phyloP scores from a whole-genome alignment of 225 moss, liverwort and hornwort species.

The Polytrichum formosum region DNA sequence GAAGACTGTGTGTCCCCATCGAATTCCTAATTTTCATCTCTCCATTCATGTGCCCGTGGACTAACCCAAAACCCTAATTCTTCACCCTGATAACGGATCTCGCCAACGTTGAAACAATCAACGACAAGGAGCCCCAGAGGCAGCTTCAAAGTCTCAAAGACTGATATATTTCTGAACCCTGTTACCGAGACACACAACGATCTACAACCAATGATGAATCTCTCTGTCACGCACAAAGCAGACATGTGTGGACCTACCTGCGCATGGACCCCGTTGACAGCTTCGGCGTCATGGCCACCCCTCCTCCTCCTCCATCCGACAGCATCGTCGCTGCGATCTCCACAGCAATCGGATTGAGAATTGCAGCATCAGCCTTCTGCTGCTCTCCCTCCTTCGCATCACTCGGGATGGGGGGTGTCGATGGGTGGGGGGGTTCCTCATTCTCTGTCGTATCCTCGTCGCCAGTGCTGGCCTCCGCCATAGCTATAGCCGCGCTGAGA shows the following conservation, averaged over 20 bases:
- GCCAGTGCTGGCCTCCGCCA: conserved; percentile 31
- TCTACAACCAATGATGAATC: too few relatives aligned
- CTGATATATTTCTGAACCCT: too few relatives aligned
- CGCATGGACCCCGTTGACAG: conserved; percentile 36
- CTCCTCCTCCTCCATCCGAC: conserved; percentile 5
- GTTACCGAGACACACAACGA: too few relatives aligned
- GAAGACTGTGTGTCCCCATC: too few relatives aligned
- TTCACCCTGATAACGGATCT: not conserved
- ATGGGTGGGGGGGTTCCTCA: not conserved
- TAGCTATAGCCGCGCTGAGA: conserved; percentile 18
- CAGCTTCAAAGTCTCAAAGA: not conserved
- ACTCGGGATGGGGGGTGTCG: not conserved
- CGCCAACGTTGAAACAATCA: not conserved
- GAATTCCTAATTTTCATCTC: too few relatives aligned
- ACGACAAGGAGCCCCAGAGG: not conserved
- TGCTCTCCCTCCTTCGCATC: not conserved
- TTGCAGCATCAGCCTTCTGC: conserved; percentile 19
- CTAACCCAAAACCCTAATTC: not conserved
- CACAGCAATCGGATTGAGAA: conserved; percentile 10
- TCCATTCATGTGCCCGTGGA: too few relatives aligned
- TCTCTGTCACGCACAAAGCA: too few relatives aligned
- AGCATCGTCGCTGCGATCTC: conserved; percentile 14
- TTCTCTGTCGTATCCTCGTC: conserved; percentile 11
- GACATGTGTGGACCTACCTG: conserved; percentile 20
- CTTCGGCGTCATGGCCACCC: conserved; percentile 25